Base-by-base conservation (phyloP, 352 stramenopile genomes). In the Thalassiosira pacifica region DNA sequence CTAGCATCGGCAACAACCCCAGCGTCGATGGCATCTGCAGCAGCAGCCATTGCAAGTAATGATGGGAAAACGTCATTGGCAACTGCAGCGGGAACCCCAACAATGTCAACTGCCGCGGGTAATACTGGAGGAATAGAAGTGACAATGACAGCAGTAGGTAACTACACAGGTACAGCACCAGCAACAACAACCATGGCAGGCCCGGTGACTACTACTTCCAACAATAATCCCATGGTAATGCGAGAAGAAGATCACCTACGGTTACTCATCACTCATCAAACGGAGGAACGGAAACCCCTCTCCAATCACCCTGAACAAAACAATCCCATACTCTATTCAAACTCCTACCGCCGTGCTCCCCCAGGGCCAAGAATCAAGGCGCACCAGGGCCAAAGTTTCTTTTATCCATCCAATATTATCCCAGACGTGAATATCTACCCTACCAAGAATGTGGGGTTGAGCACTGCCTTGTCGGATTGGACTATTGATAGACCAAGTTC, bases 271-370 rank as follows among this genome's bases (percentile, higher is more conserved):
- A 60, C 45, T 31, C 61, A 85, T 69, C 76, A 83, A 61, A 68
- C 19, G 2, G 34, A 65, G 19, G 22, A 3, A 24, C 77, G 53
- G 42, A 19, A 52, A 45, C 29, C 66, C 10, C 66, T 76, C 31
- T 26, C 27, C 11, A 60, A 22, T 5, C 72, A 88, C 34, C 40
- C 81, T 3, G 85, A 86, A n/a, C 31, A 71, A n/a, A 67, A 64
- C 66, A 90, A 90, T 76, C 76, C 80, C 18, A 59, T 88, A 16
- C 9, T 61, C 13, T 90, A 86, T 66, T 32, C 45, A 1, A 90
- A 90, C 63, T 71, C 69, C 24, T 90, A 90, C 66, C 59, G 79
- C 6, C 37, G 53, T 24, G 85, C 80, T 71, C 85, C 85, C 16
- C 73, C 81, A 9, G 53, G 77, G 24, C 48, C 55, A 27, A 32